Evolutionary conservation across 2,329 filamentous ascomycete genomes (phyloP), one percentile per base, ranked within the genome.

Genomic region (Claviceps purpurea): DNA sequence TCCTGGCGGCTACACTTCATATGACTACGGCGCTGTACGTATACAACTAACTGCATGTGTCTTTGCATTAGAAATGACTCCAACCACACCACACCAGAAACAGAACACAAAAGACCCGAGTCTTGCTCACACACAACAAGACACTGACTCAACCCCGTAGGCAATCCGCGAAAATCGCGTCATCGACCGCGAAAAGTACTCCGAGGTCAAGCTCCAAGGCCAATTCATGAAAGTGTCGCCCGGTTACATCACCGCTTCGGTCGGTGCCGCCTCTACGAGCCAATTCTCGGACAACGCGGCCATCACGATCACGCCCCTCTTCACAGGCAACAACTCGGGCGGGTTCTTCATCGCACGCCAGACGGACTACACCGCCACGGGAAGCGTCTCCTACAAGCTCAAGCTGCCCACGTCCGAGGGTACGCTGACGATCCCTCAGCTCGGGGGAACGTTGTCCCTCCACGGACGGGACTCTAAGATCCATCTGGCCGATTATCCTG

Each of bases 141-240:
- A 38, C 20, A 24, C 18, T 50, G 41, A 50, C 30, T 22, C 20
- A 14, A 1, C 7, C 7, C 7, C 5, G 13, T n/a, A 65, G 6
- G 55, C 56, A 45, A 87, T 91, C 50, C 74, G 76, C 1, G 87
- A 93, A 61, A 81, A 86, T 43, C 76, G 87, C 24, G 76, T 76
- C 1, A 70, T 91, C 3, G 68, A 74, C 30, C 76, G 85, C 2
- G 85, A 89, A 62, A 91, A 91, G 64, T 91, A 89, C 64, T 83
- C 81, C 43, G 86, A 93, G 63, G 71, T 87, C 26, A 93, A 91
- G 61, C 75, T 91, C 1, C 71, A 87, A 56, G 85, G 79, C 26
- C 85, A 87, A 58, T 91, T 91, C 65, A 65, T 87, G 50, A 83
- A 83, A 58, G 84, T 81, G 0, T 87, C 84, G 0, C 83, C 85